Evolutionary conservation across 805 yeast genomes (phyloP), one percentile per base, ranked within the genome.

Genomic region (Candida multigemmis): DNA sequence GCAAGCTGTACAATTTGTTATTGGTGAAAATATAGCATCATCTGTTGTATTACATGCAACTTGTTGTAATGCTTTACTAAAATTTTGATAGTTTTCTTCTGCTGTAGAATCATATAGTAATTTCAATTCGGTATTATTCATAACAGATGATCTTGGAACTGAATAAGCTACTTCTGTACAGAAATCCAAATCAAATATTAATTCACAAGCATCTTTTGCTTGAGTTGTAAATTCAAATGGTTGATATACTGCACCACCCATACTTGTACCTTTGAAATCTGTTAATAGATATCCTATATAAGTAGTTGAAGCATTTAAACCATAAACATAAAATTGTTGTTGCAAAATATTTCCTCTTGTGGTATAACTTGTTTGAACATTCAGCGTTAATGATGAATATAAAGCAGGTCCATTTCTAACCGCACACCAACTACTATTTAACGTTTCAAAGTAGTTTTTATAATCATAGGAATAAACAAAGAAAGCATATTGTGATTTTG

Each of bases 131-230:
- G 25, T 24, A 17, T 34, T 40, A 0, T 40, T 13, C 7, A 33
- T 22, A 18, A 32, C 24, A 6, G 26, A 27, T 10, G 54, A 55
- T 5, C 50, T 62, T 0, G 97, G 97, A 0, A 83, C 95, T 0
- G 94, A 68, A 53, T 87, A 89, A 1, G 95, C 91, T 14, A 89
- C 93, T 24, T 72, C 70, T 16, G 63, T 50, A 50, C 98, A 89
- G 43, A 86, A 86, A 3, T 71, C 75, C 33, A 89, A 60, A 32
- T 73, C 80, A 46, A 71, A 84, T 11, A 86, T 69, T 25, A 87
- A 53, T 33, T 78, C 71, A 48, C 98, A 89, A 2, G 82, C 68
- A 12, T 60, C 56, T 2, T 63, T 46, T 14, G 49, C 50, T 49
- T 70, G 51, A 2, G 84, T 73, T 21, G 69, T 65, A 33, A 89